Evolutionary conservation across 768 basidiomycete species (phyloP), one percentile per base, ranked within the genome.

Genomic region (Russula earlei): DNA sequence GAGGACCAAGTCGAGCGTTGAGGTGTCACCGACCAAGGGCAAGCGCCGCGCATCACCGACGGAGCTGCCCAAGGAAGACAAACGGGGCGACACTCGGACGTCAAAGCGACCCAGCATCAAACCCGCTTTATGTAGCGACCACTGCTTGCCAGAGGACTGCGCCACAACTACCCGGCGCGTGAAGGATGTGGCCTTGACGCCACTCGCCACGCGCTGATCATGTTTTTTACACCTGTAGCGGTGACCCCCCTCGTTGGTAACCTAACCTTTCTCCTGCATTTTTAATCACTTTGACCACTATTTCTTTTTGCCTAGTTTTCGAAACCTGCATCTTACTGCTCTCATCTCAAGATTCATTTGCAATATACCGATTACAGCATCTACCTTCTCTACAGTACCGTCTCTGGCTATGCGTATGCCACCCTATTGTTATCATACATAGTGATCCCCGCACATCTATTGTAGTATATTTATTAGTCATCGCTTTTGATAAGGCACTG

Each of bases 1-100:
- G 17, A 48, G 47, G 29, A 22, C 25, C 52, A 55, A 52, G 60
- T 48, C 37, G 20, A 27, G 58, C 34, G 42, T 43, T 44, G 37
- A 34, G 46, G 17, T 44, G 20, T 43, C 49, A 9, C 54, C 71
- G 72, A 31, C 70, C 72, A 3, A 76, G 73, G 46, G 77, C 79
- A 88, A 88, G 68, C 77, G 87, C 20, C 77, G 77, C 2, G 80
- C 83, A 31, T 87, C 85, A 62, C 85, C 87, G 38, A 84, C 84
- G 11, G 85, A 87, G 68, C 69, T 85, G 51, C 68, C 72, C 53
- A 82, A 77, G 66, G 80, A 85, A 68, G 80, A 79, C 53, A 77
- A 72, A 62, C 74, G 72, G 40, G 84, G 83, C 3, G 79, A 77
- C 33, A 67, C 76, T 49, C 70, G 77, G 52, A 70, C 80, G 54